Percentiles rank a stretch among this genome's conserved stretches.
Evolutionary conservation across 1,284 basidiomycete genomes (phyloP).

Genomic region (Naganishia sp.): DNA sequence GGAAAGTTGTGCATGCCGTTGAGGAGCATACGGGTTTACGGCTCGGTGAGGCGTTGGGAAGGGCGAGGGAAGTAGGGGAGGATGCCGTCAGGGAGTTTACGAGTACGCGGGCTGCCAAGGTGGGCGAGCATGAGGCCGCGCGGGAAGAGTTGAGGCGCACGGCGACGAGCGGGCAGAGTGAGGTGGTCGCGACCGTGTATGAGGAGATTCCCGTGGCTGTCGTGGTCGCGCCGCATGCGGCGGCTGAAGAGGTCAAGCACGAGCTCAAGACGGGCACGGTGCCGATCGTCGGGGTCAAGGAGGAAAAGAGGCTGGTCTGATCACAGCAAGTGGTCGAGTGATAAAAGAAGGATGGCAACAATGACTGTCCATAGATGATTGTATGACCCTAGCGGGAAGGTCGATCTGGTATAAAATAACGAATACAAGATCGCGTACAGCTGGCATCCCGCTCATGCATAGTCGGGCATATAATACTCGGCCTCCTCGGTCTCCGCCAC

Average conservation of each 20-base stretch:
- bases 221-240: slow-evolving; percentile 42
- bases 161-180: slow-evolving; percentile 32
- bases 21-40: slow-evolving; percentile 73
- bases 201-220: slow-evolving; percentile 51
- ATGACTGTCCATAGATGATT: slow-evolving; percentile 1
- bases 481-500: slow-evolving; percentile 18
- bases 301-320: slow-evolving; percentile 25
- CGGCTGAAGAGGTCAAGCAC: slow-evolving; percentile 18
- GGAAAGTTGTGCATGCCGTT: slow-evolving; percentile 60
- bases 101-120: slow-evolving; percentile 24
- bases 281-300: slow-evolving; percentile 21
- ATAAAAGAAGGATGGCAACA: background rate
- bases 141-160: slow-evolving; percentile 11
- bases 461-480: slow-evolving; percentile 24
- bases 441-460: slow-evolving; percentile 1
- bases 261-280: slow-evolving; percentile 21
- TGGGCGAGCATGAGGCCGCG: slow-evolving; percentile 29
- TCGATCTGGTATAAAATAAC: background rate
- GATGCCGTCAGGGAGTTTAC: slow-evolving; percentile 29
- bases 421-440: no score
- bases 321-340: background rate
- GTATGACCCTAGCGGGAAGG: slow-evolving; percentile 2
- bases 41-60: slow-evolving; percentile 64
- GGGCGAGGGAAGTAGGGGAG: slow-evolving; percentile 41
- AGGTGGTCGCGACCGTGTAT: slow-evolving; percentile 48